Evolutionary conservation across 2,329 filamentous ascomycete genomes (phyloP), one percentile per base, ranked within the genome.

Genomic region (Lomentospora prolificans): DNA sequence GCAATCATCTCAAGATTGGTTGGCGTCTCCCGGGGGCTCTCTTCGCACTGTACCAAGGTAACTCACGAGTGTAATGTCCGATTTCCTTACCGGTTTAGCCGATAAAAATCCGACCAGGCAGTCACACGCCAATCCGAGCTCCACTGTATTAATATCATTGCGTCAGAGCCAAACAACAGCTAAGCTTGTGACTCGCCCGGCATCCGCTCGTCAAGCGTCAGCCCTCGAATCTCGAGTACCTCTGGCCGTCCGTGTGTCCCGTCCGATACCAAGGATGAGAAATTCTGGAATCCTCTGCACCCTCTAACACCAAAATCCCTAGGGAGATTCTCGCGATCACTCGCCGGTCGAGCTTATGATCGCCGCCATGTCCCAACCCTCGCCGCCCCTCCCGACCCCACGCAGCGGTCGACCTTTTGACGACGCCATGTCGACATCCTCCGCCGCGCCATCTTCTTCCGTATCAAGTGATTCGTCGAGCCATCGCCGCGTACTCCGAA

Each of bases 21-120:
- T 41, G 5, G 7, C 36, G 14, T 41, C 36, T 19, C 9, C n/a
- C 36, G 14, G n/a, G 69, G 0, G 55, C 62, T 4, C 63, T 63
- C 3, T 65, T 78, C 12, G 69, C 71, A n/a, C n/a, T n/a, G n/a
- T n/a, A n/a, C n/a, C n/a, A n/a, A n/a, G n/a, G n/a, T n/a, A n/a
- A n/a, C n/a, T n/a, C n/a, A n/a, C n/a, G n/a, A n/a, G n/a, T n/a
- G n/a, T n/a, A n/a, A n/a, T n/a, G n/a, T n/a, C n/a, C n/a, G n/a
- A n/a, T n/a, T n/a, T n/a, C n/a, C n/a, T n/a, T n/a, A n/a, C n/a
- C n/a, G n/a, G n/a, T n/a, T n/a, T n/a, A n/a, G n/a, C n/a, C n/a
- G n/a, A n/a, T n/a, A n/a, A n/a, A n/a, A n/a, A n/a, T n/a, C n/a
- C n/a, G n/a, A n/a, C n/a, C n/a, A n/a, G n/a, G n/a, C n/a, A n/a